A percentile compares a stretch with the other conserved stretches of the same genome.
These are phyloP conservation scores for Aspergillus floridensis DNA, from an alignment of 2,329 filamentous ascomycete species.

Conservation along the genomic window DNA sequence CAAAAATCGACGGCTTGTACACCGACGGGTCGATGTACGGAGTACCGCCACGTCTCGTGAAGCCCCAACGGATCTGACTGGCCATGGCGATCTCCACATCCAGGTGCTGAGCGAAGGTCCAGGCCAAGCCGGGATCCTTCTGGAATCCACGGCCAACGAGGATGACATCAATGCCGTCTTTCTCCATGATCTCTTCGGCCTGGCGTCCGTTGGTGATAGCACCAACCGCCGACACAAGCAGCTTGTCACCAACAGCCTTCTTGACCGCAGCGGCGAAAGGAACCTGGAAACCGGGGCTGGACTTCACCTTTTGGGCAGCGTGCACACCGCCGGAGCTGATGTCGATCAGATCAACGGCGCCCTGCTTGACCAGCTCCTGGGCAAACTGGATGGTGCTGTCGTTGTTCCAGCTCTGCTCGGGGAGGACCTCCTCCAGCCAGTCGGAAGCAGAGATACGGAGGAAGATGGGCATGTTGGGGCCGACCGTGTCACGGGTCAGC, in stretches of 20 bases:
- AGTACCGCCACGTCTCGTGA: constrained; percentile 29
- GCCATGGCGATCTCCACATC: constrained; percentile 70
- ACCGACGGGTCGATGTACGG: constrained; percentile 20
- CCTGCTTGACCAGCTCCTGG: constrained; percentile 64
- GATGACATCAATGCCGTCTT: constrained; percentile 63
- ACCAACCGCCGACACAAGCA: constrained; percentile 74
- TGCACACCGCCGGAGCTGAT: constrained; percentile 75
- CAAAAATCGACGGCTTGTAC: constrained; percentile 22
- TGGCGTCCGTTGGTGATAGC: constrained; percentile 67
- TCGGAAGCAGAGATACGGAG: constrained; percentile 72
- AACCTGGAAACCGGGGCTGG: constrained; percentile 68
- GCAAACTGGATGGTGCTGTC: constrained; percentile 65
- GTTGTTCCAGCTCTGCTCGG: constrained; percentile 63
- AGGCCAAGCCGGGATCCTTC: constrained; percentile 76
- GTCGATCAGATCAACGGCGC: constrained; percentile 75
- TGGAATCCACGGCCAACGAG: constrained; percentile 74
- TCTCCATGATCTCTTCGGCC: constrained; percentile 60
- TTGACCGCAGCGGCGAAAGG: constrained; percentile 71
- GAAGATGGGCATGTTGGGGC: constrained; percentile 67
- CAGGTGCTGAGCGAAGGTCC: constrained; percentile 69
- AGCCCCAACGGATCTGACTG: constrained; percentile 66
- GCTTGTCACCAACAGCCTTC: constrained; percentile 65
- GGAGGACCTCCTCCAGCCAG: constrained; percentile 64
- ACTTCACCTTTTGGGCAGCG: constrained; percentile 42
- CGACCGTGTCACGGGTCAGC: constrained; percentile 60